Conservation (phyloP, 257 asterid species). For the Henckelia pumila region DNA sequence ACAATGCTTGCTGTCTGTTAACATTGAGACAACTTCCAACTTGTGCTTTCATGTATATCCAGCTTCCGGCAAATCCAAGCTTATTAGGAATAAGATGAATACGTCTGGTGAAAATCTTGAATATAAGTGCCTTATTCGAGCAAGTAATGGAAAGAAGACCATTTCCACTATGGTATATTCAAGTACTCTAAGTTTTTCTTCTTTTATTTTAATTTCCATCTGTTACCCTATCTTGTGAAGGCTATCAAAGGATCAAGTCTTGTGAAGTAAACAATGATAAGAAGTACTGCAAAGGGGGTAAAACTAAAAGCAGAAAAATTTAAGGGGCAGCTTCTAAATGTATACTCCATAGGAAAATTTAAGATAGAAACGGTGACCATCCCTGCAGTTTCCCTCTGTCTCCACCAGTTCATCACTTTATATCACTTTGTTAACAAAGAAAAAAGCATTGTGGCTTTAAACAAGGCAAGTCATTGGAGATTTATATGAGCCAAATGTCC, state of each 20-base stretch:
- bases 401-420: neutral
- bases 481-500: neutral
- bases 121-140: conserved; percentile 74
- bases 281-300: neutral
- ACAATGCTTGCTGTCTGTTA: conserved; percentile 7
- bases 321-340: too few species aligned
- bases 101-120: conserved; percentile 65
- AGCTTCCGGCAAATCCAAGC: conserved; percentile 87
- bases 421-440: neutral
- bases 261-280: conserved; percentile 17
- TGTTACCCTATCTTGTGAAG: conserved; percentile 20
- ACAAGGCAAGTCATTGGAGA: neutral
- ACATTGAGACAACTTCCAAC: conserved; percentile 5
- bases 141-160: conserved; percentile 79
- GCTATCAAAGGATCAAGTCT: conserved; percentile 7
- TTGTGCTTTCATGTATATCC: conserved; percentile 21
- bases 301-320: too few species aligned
- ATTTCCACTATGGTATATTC: conserved; percentile 64
- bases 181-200: neutral
- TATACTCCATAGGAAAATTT: too few species aligned
- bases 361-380: neutral
- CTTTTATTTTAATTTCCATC: conserved; percentile 6
- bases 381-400: neutral
- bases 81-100: conserved; percentile 59
- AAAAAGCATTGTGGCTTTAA: neutral